Conservation (phyloP, 2,329 filamentous ascomycete species). For the Xylariaceae sp. region DNA sequence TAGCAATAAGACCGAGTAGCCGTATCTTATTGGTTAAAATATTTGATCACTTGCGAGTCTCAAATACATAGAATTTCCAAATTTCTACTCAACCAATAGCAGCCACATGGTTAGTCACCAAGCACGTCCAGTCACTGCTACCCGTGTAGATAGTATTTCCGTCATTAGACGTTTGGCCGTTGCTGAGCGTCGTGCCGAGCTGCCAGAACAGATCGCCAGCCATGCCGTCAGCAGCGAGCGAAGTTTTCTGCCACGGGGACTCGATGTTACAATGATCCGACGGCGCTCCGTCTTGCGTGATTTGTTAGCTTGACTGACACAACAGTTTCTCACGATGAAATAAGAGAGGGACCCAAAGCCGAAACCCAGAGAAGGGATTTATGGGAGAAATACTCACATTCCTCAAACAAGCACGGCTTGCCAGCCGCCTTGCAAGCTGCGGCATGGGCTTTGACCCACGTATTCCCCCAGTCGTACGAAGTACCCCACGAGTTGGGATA, state of each 20-base stretch:
- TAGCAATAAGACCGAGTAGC: too few relatives aligned
- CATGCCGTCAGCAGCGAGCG: constrained; percentile 38
- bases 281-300: constrained; percentile 35
- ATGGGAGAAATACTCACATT: constrained; percentile 43
- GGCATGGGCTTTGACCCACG: constrained; percentile 48
- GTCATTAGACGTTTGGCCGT: constrained; percentile 51
- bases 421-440: constrained; percentile 48
- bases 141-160: constrained; percentile 54
- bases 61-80: background rate
- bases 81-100: constrained; percentile 33
- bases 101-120: constrained; percentile 53
- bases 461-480: constrained; percentile 44
- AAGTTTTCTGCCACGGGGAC: constrained; percentile 40
- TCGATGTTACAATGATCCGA: constrained; percentile 41
- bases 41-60: too few relatives aligned
- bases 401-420: constrained; percentile 50
- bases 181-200: constrained; percentile 45
- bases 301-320: background rate
- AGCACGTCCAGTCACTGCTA: constrained; percentile 50
- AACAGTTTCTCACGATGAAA: background rate
- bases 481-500: constrained; percentile 48
- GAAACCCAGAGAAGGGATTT: background rate
- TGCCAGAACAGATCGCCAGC: constrained; percentile 44
- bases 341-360: background rate
- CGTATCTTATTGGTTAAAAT: too few relatives aligned